These are phyloP conservation scores for Fusarium virguliforme DNA, from an alignment of 2,329 filamentous ascomycete species.

Conservation along the genomic window DNA sequence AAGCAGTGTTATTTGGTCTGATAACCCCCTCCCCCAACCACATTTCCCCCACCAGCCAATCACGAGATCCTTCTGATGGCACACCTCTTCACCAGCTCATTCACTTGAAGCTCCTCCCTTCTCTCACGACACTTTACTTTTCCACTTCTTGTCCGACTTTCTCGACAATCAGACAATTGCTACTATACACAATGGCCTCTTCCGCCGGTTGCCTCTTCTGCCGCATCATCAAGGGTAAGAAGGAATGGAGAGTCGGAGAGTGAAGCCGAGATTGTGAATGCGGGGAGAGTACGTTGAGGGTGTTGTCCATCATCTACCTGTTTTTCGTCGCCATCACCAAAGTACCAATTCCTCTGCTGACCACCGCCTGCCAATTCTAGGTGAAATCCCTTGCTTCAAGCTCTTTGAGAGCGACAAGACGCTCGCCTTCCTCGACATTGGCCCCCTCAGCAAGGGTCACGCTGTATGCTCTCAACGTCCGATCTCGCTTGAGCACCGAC, in stretches of 20 bases:
- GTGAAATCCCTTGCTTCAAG: constrained; percentile 97
- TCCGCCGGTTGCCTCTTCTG: constrained; percentile 87
- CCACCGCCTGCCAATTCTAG: constrained; percentile 62
- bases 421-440: constrained; percentile 96
- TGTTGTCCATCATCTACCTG: constrained; percentile 28
- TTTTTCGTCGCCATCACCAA: constrained; percentile 11
- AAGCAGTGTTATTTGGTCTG: background rate
- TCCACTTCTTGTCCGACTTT: background rate
- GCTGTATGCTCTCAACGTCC: constrained; percentile 73
- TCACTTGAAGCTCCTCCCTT: constrained; percentile 5
- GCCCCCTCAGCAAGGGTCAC: constrained; percentile 89
- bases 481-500: background rate
- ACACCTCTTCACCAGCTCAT: constrained; percentile 11
- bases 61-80: constrained; percentile 25
- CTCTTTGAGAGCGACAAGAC: constrained; percentile 95
- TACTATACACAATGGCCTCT: constrained; percentile 28
- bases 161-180: background rate
- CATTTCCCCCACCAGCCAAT: background rate
- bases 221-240: constrained; percentile 92
- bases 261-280: background rate
- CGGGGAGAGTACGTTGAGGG: constrained; percentile 41
- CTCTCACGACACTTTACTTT: background rate
- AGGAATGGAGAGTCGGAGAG: constrained; percentile 18
- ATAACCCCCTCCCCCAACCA: constrained; percentile 32
- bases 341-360: constrained; percentile 18